Evolutionary conservation across 441 rosid species (phyloP).

Genomic region (Erodium moschatum): DNA sequence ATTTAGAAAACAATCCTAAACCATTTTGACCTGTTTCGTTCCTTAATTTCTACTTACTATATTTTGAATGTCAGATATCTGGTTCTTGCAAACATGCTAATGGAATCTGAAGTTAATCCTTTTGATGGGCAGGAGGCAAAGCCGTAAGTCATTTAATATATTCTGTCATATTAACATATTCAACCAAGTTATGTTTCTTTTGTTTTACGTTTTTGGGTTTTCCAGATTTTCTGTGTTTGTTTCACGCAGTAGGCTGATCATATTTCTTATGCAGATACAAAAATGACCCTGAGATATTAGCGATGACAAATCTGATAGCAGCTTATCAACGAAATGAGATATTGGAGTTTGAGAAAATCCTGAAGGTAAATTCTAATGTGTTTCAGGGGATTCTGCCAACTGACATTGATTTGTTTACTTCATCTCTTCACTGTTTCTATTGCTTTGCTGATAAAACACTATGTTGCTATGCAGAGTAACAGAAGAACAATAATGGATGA

Average conservation of each 20-base stretch:
- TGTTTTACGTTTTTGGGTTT: not conserved
- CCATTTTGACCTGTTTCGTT: not conserved
- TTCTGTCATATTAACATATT: not conserved
- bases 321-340: slow-evolving; percentile 97
- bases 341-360: slow-evolving; percentile 92
- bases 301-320: slow-evolving; percentile 95
- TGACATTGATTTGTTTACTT: not conserved
- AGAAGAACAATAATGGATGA: slow-evolving; percentile 96
- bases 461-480: slow-evolving; percentile 52
- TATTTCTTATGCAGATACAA: slow-evolving; percentile 52
- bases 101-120: slow-evolving; percentile 99
- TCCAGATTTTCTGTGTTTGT: not conserved
- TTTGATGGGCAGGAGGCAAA: slow-evolving; percentile 99
- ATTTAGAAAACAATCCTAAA: not conserved
- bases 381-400: not conserved
- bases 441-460: not conserved
- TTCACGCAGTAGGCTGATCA: not conserved
- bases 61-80: slow-evolving; percentile 46
- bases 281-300: slow-evolving; percentile 96
- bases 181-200: not conserved
- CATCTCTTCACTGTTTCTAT: not conserved
- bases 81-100: slow-evolving; percentile 97
- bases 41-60: not conserved
- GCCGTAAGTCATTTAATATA: slow-evolving; percentile 57
- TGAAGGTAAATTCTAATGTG: slow-evolving; percentile 49